Evolutionary conservation across 2,329 filamentous ascomycete species (phyloP).

Genomic region (Phaeosphaeria sp.): DNA sequence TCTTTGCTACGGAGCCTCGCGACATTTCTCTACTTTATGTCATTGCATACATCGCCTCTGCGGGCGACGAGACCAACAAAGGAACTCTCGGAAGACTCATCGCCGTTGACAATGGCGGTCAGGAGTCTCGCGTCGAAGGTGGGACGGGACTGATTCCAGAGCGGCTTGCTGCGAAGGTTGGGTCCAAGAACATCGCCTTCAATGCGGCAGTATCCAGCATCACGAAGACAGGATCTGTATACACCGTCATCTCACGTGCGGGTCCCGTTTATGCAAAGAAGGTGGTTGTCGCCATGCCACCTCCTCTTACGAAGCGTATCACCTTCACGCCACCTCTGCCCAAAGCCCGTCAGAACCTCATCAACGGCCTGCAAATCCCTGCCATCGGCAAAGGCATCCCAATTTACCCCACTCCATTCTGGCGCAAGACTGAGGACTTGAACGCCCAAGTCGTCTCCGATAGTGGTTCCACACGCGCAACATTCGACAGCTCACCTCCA

Average conservation of each 20-base stretch:
- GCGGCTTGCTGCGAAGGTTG: constrained; percentile 20
- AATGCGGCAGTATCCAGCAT: constrained; percentile 23
- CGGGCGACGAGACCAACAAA: constrained; percentile 22
- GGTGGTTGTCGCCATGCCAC: constrained; percentile 59
- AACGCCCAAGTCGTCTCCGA: constrained; percentile 48
- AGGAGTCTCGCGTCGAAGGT: constrained; percentile 27
- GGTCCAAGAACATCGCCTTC: constrained; percentile 20
- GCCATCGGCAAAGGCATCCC: constrained; percentile 62
- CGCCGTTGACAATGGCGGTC: constrained; percentile 17
- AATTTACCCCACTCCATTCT: constrained; percentile 56
- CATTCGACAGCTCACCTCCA: constrained; percentile 27
- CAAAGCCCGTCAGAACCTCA: constrained; percentile 46
- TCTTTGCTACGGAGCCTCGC: constrained; percentile 19
- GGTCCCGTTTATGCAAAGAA: constrained; percentile 49
- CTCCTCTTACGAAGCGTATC: constrained; percentile 55
- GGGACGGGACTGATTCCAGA: constrained; percentile 29
- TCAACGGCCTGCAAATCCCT: constrained; percentile 50
- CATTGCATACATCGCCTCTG: constrained; percentile 26
- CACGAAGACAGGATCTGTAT: constrained; percentile 15
- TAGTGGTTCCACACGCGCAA: constrained; percentile 13
- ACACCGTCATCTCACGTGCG: constrained; percentile 18
- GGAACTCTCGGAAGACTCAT: constrained; percentile 21
- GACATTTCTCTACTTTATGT: constrained; percentile 26
- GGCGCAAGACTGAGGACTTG: constrained; percentile 46
- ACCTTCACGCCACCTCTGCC: constrained; percentile 58